Evolutionary conservation across 768 basidiomycete genomes (phyloP).

Genomic region (Hortiboletus flavorubellus): DNA sequence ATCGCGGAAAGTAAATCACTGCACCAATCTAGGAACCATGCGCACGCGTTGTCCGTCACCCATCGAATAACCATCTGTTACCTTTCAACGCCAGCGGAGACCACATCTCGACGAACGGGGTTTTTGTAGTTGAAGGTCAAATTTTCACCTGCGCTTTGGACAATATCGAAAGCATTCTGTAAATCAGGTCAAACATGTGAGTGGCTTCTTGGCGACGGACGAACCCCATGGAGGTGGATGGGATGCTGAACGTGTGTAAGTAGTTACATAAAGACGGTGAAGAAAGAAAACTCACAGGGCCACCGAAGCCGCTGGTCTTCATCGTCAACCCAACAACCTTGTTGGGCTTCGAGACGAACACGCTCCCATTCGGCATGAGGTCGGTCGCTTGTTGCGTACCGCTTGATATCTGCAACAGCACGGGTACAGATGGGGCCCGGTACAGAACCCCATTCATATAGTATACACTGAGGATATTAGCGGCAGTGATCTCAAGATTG

Average conservation of each 20-base stretch:
- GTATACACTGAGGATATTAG: slow-evolving; percentile 6
- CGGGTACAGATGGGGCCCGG: slow-evolving; percentile 36
- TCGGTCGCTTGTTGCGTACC: slow-evolving; percentile 34
- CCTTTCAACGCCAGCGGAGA: slow-evolving; percentile 26
- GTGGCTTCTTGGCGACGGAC: not conserved
- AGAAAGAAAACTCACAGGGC: slow-evolving; percentile 21
- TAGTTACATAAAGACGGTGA: not conserved
- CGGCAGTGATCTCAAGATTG: slow-evolving; percentile 24
- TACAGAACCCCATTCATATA: slow-evolving; percentile 14
- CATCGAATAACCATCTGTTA: slow-evolving; percentile 52
- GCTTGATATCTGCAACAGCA: slow-evolving; percentile 43
- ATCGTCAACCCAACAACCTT: slow-evolving; percentile 30
- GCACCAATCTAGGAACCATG: slow-evolving; percentile 48
- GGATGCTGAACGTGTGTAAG: slow-evolving; percentile 21
- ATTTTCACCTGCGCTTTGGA: slow-evolving; percentile 28
- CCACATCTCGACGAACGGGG: slow-evolving; percentile 35
- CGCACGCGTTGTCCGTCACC: slow-evolving; percentile 60
- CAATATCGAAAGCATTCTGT: slow-evolving; percentile 36
- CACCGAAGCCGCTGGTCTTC: not conserved
- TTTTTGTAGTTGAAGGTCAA: slow-evolving; percentile 33
- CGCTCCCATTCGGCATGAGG: slow-evolving; percentile 26
- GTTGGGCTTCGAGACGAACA: slow-evolving; percentile 22
- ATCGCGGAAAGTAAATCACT: not conserved
- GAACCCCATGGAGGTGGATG: slow-evolving; percentile 29
- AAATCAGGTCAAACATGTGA: not conserved